Conservation (phyloP, 208 protist genomes). For the Wallacemonas collosoma region DNA sequence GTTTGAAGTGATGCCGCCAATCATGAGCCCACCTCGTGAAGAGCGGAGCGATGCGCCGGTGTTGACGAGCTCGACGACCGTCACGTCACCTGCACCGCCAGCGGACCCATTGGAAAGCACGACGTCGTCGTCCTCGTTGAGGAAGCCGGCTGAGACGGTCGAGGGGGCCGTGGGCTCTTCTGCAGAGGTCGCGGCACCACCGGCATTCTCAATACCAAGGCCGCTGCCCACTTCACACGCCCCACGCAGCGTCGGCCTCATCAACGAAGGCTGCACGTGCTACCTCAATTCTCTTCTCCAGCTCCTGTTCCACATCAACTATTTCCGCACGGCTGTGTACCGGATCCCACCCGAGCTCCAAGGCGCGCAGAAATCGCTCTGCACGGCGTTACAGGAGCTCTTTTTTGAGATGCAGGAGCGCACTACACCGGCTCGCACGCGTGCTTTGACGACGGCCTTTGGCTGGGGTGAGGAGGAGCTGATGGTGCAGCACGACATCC, state of each 20-base stretch:
- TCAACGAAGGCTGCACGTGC: constrained; percentile 92
- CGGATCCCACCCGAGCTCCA: constrained; percentile 41
- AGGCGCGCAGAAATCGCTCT: constrained; percentile 30
- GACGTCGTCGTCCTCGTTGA: too few relatives aligned
- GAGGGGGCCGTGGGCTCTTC: too few relatives aligned
- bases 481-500: constrained; percentile 91
- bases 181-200: background rate
- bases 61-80: constrained; percentile 6
- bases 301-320: constrained; percentile 81
- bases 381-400: constrained; percentile 74
- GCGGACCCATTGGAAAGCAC: background rate
- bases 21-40: background rate
- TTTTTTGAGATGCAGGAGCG: constrained; percentile 90
- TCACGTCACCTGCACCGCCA: background rate
- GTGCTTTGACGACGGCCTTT: constrained; percentile 87
- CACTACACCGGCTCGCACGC: constrained; percentile 65
- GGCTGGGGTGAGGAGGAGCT: constrained; percentile 85
- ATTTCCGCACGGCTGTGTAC: constrained; percentile 89
- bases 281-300: constrained; percentile 93
- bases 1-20: background rate
- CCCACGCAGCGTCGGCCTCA: constrained; percentile 56
- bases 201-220: background rate
- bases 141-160: too few relatives aligned
- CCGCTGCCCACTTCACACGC: background rate
- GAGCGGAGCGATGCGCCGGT: background rate